Evolutionary conservation across 495 filamentous ascomycete species (phyloP).

Genomic region (Penicillium paxilli): DNA sequence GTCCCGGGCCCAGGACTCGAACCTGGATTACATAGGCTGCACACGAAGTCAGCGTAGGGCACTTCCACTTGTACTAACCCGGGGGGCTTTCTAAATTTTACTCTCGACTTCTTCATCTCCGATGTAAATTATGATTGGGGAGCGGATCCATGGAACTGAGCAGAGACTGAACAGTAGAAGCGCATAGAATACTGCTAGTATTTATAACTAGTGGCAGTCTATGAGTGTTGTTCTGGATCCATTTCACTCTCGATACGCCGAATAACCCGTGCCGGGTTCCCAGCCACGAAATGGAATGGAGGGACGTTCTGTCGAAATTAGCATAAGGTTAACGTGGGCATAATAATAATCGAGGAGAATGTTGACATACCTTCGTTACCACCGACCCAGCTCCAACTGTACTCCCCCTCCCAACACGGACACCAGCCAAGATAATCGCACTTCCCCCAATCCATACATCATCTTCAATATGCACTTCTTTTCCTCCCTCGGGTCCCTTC

Average conservation of each 20-base stretch:
- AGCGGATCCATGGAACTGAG: no score
- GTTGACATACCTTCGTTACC: slow-evolving; percentile 72
- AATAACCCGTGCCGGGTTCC: slow-evolving; percentile 63
- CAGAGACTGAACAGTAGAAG: no score
- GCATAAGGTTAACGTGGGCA: not conserved
- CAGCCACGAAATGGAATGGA: slow-evolving; percentile 55
- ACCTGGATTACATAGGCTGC: no score
- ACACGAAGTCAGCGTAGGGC: no score
- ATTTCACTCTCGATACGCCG: slow-evolving; percentile 25
- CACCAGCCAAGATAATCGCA: slow-evolving; percentile 17
- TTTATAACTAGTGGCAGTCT: no score
- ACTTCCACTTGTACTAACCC: no score
- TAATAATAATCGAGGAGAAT: not conserved
- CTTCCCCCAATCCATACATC: slow-evolving; percentile 83
- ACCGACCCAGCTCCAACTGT: slow-evolving; percentile 78
- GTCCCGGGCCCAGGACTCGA: no score
- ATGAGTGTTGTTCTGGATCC: slow-evolving; percentile 7
- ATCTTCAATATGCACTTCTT: slow-evolving; percentile 73
- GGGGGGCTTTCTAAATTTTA: no score
- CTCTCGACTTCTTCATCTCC: no score
- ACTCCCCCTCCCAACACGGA: slow-evolving; percentile 44
- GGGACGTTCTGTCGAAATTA: slow-evolving; percentile 49
- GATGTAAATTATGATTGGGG: no score
- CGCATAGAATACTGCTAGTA: no score
- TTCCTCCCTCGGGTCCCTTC: slow-evolving; percentile 70